Evolutionary conservation across 192 early-diverging fungal species (phyloP).

Genomic region (Linnemannia zychae): DNA sequence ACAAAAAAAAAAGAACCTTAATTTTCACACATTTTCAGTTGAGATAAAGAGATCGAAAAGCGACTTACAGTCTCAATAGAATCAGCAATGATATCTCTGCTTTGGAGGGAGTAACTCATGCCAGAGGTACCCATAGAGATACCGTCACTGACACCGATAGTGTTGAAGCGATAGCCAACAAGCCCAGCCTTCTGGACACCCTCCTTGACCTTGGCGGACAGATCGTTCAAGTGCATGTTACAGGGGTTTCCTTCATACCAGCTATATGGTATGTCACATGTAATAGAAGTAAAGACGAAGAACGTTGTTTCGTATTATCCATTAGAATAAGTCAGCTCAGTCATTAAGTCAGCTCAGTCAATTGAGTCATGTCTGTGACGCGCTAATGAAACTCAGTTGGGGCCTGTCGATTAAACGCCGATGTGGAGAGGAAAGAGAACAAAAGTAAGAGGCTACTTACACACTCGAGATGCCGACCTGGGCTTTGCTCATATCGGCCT

Average conservation of each 20-base stretch:
- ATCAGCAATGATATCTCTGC: constrained; percentile 98
- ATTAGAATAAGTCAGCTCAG: too few relatives aligned
- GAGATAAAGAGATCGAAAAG: neutral
- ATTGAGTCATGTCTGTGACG: constrained; percentile 40
- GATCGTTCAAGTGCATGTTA: constrained; percentile 98
- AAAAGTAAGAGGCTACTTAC: constrained; percentile 59
- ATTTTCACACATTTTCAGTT: neutral
- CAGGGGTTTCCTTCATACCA: constrained; percentile 99
- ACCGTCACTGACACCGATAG: constrained; percentile 97
- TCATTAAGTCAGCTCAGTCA: neutral
- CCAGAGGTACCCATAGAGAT: constrained; percentile 98
- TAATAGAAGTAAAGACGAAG: constrained; percentile 11
- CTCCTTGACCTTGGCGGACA: constrained; percentile 91
- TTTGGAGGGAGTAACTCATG: constrained; percentile 98
- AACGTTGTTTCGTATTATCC: constrained; percentile 5
- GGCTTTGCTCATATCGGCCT: constrained; percentile 84
- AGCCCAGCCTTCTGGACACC: constrained; percentile 92
- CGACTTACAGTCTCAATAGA: constrained; percentile 93
- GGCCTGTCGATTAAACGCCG: neutral
- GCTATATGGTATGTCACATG: constrained; percentile 39
- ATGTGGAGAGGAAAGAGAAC: neutral
- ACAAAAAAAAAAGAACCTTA: neutral
- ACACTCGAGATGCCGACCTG: constrained; percentile 98
- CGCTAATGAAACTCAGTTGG: constrained; percentile 5
- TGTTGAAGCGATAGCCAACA: constrained; percentile 98